Evolutionary conservation across 371 early-diverging fungal species (phyloP), one percentile per base, ranked within the genome.

Genomic region (Rhizopus stolonifer): DNA sequence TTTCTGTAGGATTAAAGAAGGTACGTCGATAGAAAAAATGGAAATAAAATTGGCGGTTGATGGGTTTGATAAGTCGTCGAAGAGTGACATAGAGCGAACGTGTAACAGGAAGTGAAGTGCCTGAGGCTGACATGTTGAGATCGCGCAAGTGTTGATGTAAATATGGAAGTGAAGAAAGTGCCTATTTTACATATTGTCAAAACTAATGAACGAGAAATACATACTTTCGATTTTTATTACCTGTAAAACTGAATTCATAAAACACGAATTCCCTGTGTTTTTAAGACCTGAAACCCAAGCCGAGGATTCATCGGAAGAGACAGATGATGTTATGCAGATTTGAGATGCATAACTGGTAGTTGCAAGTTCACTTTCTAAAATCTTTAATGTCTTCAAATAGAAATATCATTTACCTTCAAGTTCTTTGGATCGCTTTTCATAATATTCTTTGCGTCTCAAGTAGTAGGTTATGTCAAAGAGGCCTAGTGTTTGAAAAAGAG

Each of bases 241-340:
- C 80, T 94, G 95, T 17, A 93, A 65, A 1, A 92, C 88, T 14
- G 88, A 85, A 65, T 94, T 94, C 75, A 94, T 79, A 63, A 94
- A 94, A 65, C 95, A 94, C 13, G 93, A 86, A 64, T 94, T 94
- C 39, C 95, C 95, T 9, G 86, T 79, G 55, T 94, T 94, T 52
- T 84, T 80, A 32, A 94, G 77, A 0, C 95, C 95, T 31, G 52
- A 69, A 48, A 64, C 61, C 61, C 25, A 38, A 0, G 56, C 52
- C 38, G 56, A 46, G 10, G 56, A 49, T 34, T 55, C 53, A 17
- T 56, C 26, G 1, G 50, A 32, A 24, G 56, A 49, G 5, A 49
- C n/a, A n/a, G 19, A 14, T 11, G 56, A 58, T 15, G 26, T 22
- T 38, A 64, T 42, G 31, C 64, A 60, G 17, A 67, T 51, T 36